Base-by-base conservation (phyloP, 192 early-diverging fungal species). In the Paraglomus occultum region DNA sequence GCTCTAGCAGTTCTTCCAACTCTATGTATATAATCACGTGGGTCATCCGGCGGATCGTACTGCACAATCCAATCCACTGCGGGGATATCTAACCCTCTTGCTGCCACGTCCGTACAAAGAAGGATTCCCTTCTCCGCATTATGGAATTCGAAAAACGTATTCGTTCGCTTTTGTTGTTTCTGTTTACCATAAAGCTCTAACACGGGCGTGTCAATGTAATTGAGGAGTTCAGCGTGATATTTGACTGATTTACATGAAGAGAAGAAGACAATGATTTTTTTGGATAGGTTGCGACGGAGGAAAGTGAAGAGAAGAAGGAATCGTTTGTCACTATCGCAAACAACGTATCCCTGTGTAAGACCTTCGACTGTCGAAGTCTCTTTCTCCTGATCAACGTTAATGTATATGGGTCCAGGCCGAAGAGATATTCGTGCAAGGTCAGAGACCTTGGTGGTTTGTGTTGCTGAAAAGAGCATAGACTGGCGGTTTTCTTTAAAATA, bases 41-140 rank as follows among this genome's bases (percentile, higher is more conserved):
- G 95, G 83, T 99, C 97, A 92, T 98, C 96, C 73, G 97, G 97
- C 15, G 97, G 96, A 77, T 99, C 97, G 76, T 91, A 99, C 80
- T 99, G 97, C 64, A 99, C 91, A 75, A 99, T 99, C 96, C 95
- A 99, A 76, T 98, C 96, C 9, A 99, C 97, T 6, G 92, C 87
- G 38, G 97, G 97, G 57, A 99, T 97, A 80, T 99, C 97, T 40
- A 99, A 80, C 2, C 97, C 97, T 78, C 97, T 88, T 4, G 97
- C 97, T 15, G 97, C 97, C 47, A 99, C 97, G 68, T 99, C 94
- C 47, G 97, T 99, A 77, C 94, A 96, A 58, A 98, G 83, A 58
- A 99, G 79, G 69, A 96, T 95, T 14, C 96, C 96, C 47, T 84
- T 86, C 18, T 94, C 89, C 9, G 96, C 94, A 70, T 99, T 99